Percentiles rank a stretch among this genome's conserved stretches.
Conservation (phyloP, 2,329 filamentous ascomycete species). For the Aureobasidium sp. region DNA sequence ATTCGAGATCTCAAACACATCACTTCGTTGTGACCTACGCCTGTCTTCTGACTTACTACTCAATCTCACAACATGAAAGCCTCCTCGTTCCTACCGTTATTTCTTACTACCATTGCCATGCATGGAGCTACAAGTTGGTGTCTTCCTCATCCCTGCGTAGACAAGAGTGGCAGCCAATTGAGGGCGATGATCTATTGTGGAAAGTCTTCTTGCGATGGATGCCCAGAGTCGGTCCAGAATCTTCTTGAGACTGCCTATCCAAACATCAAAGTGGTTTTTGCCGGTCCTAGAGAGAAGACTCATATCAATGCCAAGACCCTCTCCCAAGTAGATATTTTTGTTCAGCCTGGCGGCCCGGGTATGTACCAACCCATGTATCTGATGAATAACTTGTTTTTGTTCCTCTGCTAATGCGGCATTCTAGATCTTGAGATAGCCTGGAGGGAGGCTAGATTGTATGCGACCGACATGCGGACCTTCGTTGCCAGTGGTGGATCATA, state of each 20-base stretch:
- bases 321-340: not conserved
- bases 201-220: not conserved
- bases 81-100: too few relatives aligned
- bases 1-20: too few relatives aligned
- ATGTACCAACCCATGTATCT: not conserved
- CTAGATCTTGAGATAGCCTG: not conserved
- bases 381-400: not conserved
- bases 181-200: not conserved
- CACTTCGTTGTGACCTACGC: too few relatives aligned
- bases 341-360: not conserved
- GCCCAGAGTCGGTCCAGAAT: not conserved
- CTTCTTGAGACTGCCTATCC: not conserved
- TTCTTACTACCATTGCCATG: not conserved
- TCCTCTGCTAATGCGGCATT: not conserved
- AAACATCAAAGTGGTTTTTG: not conserved
- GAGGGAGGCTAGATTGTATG: not conserved
- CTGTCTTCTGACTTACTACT: too few relatives aligned
- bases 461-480: not conserved
- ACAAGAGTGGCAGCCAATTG: not conserved
- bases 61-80: too few relatives aligned
- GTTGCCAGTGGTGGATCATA: not conserved
- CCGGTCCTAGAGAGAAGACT: not conserved
- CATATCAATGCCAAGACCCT: not conserved
- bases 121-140: not conserved
- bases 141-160: not conserved